These are phyloP conservation scores for Isoetes engelmannii DNA, from an alignment of 83 land plant species.

Conservation along the genomic window DNA sequence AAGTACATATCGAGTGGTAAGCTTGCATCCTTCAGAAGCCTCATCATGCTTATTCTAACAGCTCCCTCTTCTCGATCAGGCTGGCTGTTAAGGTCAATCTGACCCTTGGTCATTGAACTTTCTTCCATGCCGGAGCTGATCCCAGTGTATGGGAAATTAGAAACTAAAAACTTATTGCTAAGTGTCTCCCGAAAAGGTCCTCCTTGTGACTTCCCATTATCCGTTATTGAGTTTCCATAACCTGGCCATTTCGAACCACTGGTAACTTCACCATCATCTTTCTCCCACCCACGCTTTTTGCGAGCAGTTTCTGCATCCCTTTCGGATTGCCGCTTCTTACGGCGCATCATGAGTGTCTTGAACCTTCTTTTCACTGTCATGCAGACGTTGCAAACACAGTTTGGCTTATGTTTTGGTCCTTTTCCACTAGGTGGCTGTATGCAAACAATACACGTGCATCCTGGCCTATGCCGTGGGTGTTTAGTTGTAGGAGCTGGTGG, in stretches of 20 bases:
- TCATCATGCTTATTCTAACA: constrained; percentile 50
- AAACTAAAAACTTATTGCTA: background rate
- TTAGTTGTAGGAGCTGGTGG: constrained; percentile 52
- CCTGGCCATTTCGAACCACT: constrained; percentile 9
- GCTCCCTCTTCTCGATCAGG: constrained; percentile 42
- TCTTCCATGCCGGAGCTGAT: constrained; percentile 3
- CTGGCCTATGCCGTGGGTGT: constrained; percentile 75
- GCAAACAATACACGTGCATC: constrained; percentile 77
- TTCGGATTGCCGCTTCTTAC: constrained; percentile 62
- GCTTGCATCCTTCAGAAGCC: constrained; percentile 51
- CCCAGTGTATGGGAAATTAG: constrained; percentile 6
- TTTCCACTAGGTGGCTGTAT: constrained; percentile 82
- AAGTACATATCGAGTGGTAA: constrained; percentile 52
- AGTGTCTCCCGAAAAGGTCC: background rate
- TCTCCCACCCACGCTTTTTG: constrained; percentile 19
- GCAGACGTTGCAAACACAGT: constrained; percentile 63
- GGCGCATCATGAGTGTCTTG: constrained; percentile 72
- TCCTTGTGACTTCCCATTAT: constrained; percentile 11
- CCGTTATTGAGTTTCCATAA: constrained; percentile 15
- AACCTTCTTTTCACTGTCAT: constrained; percentile 68
- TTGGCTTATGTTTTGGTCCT: constrained; percentile 70
- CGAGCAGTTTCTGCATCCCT: constrained; percentile 49
- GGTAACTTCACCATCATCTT: constrained; percentile 38
- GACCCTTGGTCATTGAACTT: constrained; percentile 34
- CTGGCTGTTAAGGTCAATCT: constrained; percentile 49